phyloP scores from a whole-genome alignment of 1,139 yeast species.

The Lodderomyces margitis region DNA sequence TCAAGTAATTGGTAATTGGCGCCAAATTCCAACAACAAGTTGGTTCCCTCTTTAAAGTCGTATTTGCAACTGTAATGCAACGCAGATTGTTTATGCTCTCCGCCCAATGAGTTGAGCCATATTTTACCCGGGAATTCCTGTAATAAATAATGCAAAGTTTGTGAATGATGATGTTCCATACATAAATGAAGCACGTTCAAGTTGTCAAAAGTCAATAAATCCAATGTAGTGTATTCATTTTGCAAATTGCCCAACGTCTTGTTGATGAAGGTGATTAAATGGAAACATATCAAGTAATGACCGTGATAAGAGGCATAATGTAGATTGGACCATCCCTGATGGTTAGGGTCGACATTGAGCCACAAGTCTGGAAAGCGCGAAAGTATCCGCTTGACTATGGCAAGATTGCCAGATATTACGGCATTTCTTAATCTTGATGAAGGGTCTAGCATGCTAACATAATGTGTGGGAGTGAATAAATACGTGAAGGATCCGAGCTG shows the following conservation, averaged over 20 bases:
- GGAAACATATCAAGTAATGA: conserved; percentile 72
- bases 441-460: conserved; percentile 54
- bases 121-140: conserved; percentile 74
- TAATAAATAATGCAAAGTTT: conserved; percentile 75
- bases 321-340: conserved; percentile 84
- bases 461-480: conserved; percentile 9
- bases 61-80: conserved; percentile 68
- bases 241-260: conserved; percentile 20
- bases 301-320: conserved; percentile 88
- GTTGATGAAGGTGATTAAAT: conserved; percentile 39
- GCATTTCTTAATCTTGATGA: conserved; percentile 71
- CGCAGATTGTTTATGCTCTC: conserved; percentile 61
- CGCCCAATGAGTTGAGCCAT: conserved; percentile 53
- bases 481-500: neutral
- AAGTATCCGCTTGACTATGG: conserved; percentile 69
- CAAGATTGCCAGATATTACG: conserved; percentile 65
- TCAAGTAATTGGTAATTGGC: conserved; percentile 68
- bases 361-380: conserved; percentile 74
- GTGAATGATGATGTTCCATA: conserved; percentile 62
- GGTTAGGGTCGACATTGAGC: conserved; percentile 63
- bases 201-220: conserved; percentile 57
- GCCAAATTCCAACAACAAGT: conserved; percentile 72
- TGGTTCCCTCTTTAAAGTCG: conserved; percentile 70
- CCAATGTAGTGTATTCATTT: conserved; percentile 23
- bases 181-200: conserved; percentile 79